A percentile compares a stretch with the other conserved stretches of the same genome.
Conservation (phyloP, 495 filamentous ascomycete species). For the Penicillium lagena region DNA sequence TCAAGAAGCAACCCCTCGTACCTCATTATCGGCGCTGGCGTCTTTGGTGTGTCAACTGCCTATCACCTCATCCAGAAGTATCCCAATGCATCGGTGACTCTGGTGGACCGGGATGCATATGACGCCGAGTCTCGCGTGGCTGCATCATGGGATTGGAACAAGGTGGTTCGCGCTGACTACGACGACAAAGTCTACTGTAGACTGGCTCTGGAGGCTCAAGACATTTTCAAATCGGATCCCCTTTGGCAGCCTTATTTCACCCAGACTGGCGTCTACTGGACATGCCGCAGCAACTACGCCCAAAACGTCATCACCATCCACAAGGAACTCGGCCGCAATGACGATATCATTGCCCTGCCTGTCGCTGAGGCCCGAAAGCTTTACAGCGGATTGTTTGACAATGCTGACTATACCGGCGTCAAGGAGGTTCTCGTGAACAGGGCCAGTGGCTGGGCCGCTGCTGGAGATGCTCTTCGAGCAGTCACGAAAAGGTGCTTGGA, state of each 20-base stretch:
- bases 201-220: conserved; percentile 51
- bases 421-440: conserved; percentile 45
- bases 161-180: conserved; percentile 63
- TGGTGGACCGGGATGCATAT: conserved; percentile 51
- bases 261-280: conserved; percentile 48
- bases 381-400: conserved; percentile 45
- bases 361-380: conserved; percentile 37
- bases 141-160: conserved; percentile 64
- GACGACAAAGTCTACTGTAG: conserved; percentile 47
- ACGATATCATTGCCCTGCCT: conserved; percentile 29
- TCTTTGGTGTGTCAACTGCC: conserved; percentile 61
- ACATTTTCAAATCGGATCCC: conserved; percentile 46
- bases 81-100: conserved; percentile 43
- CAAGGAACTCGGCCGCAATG: conserved; percentile 33
- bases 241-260: conserved; percentile 51
- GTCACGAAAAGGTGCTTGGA: conserved; percentile 39
- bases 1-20: conserved; percentile 30
- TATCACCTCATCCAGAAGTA: conserved; percentile 48
- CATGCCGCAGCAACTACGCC: conserved; percentile 35
- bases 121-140: conserved; percentile 35
- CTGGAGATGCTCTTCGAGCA: conserved; percentile 42
- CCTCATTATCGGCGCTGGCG: conserved; percentile 58
- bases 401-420: conserved; percentile 47
- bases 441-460: conserved; percentile 57
- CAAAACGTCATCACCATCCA: conserved; percentile 44